Conservation (phyloP, 805 yeast species). For the Cephaloascus fragrans region DNA sequence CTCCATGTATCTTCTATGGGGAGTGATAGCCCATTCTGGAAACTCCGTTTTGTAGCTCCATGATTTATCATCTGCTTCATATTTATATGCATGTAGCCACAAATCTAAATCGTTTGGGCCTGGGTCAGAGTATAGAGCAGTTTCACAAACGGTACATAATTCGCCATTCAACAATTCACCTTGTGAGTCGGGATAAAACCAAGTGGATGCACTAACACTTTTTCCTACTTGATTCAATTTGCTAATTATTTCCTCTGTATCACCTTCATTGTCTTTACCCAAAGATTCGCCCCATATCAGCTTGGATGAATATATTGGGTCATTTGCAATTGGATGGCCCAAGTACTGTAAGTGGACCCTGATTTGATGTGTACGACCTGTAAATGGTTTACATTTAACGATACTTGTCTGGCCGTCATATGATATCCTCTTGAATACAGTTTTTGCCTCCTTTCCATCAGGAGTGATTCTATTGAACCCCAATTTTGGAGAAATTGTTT, state of each 20-base stretch:
- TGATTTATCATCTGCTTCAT: conserved; percentile 43
- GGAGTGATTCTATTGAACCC: conserved; percentile 54
- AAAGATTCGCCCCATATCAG: conserved; percentile 1
- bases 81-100: conserved; percentile 87
- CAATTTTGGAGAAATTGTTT: conserved; percentile 64
- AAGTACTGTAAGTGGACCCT: conserved; percentile 84
- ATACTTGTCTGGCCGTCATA: conserved; percentile 61
- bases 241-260: conserved; percentile 34
- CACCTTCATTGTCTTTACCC: conserved; percentile 20
- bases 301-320: conserved; percentile 24
- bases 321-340: conserved; percentile 90
- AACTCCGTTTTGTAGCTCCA: conserved; percentile 73
- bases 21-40: conserved; percentile 75
- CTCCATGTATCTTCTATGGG: conserved; percentile 56
- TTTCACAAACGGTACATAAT: conserved; percentile 55
- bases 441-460: conserved; percentile 64
- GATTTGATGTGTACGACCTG: conserved; percentile 95
- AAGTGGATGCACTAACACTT: conserved; percentile 52
- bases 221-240: conserved; percentile 64
- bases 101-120: conserved; percentile 78
- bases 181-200: conserved; percentile 45
- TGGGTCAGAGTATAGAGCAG: conserved; percentile 77
- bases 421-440: conserved; percentile 58
- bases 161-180: conserved; percentile 63
- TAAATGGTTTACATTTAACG: conserved; percentile 75